Evolutionary conservation across 2,329 filamentous ascomycete genomes (phyloP), one percentile per base, ranked within the genome.

Genomic region (Diplodia seriata): DNA sequence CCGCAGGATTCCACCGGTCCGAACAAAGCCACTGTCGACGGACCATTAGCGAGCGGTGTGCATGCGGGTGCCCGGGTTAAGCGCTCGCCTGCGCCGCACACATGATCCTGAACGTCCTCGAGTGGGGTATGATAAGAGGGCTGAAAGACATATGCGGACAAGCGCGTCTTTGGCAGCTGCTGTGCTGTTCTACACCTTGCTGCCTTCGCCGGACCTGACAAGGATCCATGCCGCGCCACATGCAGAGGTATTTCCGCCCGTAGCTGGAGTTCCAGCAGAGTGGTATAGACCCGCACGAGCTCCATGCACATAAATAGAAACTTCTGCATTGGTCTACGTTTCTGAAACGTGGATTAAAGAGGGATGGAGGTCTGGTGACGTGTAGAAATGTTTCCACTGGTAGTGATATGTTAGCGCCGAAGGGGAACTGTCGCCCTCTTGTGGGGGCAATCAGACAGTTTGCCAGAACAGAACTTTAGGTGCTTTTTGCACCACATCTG

Each of bases 31-130:
- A 20, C 59, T 38, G 11, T 29, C 8, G 8, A n/a, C n/a, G 20
- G 18, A 62, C 23, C 38, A 36, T 50, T n/a, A 50, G 40, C 26
- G 29, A 50, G 59, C 59, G 59, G 43, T 51, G 59, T 51, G 47
- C 9, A 15, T 51, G 59, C 51, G 59, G 59, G n/a, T 38, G 36
- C 47, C 59, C n/a, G 20, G 59, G 43, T 23, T 63, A 63, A 51
- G 59, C 59, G 59, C 59, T 63, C 43, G 59, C 6, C 59, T 53
- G 11, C 59, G 59, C 59, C 59, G 59, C 59, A 63, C 59, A 63
- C 59, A 49, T 63, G 59, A 51, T 38, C 23, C 38, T 43, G 15
- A 56, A 26, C 36, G n/a, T 33, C 6, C 36, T 20, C 12, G 29
- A 63, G 11, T 3, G 15, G 31, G 47, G 3, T 51, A 38, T 26